Evolutionary conservation across 371 early-diverging fungal species (phyloP).

Genomic region (Umbelopsis sp.): DNA sequence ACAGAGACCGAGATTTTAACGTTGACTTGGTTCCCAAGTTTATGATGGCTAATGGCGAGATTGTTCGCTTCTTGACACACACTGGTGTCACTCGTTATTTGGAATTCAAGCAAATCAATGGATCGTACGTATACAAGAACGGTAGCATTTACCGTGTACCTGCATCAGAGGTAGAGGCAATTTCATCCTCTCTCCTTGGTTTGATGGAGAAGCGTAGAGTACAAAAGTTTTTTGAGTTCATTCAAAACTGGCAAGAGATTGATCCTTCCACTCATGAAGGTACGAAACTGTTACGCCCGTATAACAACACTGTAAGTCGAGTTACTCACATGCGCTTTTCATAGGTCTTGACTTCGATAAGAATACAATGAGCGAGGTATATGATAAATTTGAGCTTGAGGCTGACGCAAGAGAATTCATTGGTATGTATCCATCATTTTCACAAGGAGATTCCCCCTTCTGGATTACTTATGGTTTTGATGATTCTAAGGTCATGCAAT

Average conservation of each 20-base stretch:
- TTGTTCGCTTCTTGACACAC: constrained; percentile 87
- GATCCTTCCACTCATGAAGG: constrained; percentile 84
- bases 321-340: too few species aligned
- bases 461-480: too few species aligned
- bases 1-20: constrained; percentile 94
- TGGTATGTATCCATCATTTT: constrained; percentile 41
- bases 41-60: constrained; percentile 97
- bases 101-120: constrained; percentile 97
- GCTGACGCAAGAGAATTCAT: constrained; percentile 95
- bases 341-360: constrained; percentile 73
- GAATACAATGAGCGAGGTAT: constrained; percentile 88
- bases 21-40: constrained; percentile 99
- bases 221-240: constrained; percentile 97
- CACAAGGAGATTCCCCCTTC: not conserved
- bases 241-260: constrained; percentile 83
- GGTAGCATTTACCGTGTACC: constrained; percentile 95
- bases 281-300: not conserved
- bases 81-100: constrained; percentile 98
- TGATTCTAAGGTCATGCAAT: constrained; percentile 85
- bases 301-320: too few species aligned
- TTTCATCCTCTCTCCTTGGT: constrained; percentile 89
- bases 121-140: constrained; percentile 94
- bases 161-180: constrained; percentile 87
- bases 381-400: constrained; percentile 91
- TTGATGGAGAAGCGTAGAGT: constrained; percentile 95